Conservation (phyloP, 1,284 basidiomycete species). For the Leccinum fallax region DNA sequence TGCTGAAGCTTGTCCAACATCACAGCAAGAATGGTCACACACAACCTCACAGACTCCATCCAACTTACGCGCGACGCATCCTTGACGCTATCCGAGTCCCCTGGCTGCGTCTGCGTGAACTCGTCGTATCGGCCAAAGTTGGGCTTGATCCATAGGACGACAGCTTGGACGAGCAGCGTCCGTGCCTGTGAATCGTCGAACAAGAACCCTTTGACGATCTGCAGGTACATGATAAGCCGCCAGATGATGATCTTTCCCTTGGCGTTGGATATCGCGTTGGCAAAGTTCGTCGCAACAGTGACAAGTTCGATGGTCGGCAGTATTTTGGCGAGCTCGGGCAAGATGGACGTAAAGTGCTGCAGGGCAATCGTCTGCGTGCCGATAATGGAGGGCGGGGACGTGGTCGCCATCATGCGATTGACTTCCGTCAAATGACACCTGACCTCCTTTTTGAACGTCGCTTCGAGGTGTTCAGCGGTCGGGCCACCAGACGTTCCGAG, state of each 20-base stretch:
- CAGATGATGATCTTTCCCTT: conserved; percentile 91
- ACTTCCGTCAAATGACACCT: conserved; percentile 78
- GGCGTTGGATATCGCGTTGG: conserved; percentile 76
- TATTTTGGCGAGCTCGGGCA: conserved; percentile 85
- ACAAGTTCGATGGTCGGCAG: conserved; percentile 83
- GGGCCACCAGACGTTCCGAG: conserved; percentile 75
- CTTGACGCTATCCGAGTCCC: conserved; percentile 63
- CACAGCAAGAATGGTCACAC: conserved; percentile 83
- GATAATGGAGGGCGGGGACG: conserved; percentile 82
- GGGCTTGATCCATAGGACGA: conserved; percentile 93
- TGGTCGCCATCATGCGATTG: conserved; percentile 86
- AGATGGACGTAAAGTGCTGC: conserved; percentile 91
- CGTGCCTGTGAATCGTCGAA: conserved; percentile 86
- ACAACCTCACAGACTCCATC: conserved; percentile 88
- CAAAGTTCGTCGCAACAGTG: conserved; percentile 84
- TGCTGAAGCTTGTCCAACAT: conserved; percentile 91
- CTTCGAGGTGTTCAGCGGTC: conserved; percentile 85
- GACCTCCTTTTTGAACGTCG: conserved; percentile 83
- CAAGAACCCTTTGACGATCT: conserved; percentile 86
- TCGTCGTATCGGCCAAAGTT: conserved; percentile 94
- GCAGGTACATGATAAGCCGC: conserved; percentile 93
- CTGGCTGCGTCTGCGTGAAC: conserved; percentile 59
- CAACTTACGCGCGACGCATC: conserved; percentile 84
- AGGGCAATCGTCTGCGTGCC: conserved; percentile 94
- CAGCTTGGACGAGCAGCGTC: conserved; percentile 81